Evolutionary conservation across 176 grass and related monocot genomes (phyloP).

Genomic region (Olyra latifolia): DNA sequence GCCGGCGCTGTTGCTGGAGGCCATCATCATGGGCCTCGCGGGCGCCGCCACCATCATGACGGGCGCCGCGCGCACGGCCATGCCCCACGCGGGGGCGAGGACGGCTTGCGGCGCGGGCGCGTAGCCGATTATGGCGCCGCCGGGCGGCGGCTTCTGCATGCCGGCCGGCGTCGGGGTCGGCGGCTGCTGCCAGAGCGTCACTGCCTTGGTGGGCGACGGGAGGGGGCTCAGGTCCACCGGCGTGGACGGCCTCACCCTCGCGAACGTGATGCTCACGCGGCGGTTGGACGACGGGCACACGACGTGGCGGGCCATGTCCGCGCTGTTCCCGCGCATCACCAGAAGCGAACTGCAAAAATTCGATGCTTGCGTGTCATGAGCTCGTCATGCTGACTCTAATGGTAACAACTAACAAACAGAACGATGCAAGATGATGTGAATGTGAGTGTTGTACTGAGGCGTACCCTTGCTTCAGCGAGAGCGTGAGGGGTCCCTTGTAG

Average conservation of each 20-base stretch:
- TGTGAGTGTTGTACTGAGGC: not conserved
- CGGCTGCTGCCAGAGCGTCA: conserved; percentile 61
- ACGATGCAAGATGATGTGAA: not conserved
- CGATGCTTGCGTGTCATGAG: not conserved
- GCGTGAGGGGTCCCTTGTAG: conserved; percentile 86
- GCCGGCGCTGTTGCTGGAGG: conserved; percentile 16
- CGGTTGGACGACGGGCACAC: conserved; percentile 79
- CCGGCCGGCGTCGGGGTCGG: conserved; percentile 21
- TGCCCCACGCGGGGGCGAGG: conserved; percentile 68
- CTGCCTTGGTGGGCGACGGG: conserved; percentile 70
- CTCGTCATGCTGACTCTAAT: no score
- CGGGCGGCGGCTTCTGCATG: conserved; percentile 40
- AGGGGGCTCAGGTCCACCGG: conserved; percentile 53
- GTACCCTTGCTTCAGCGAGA: conserved; percentile 93
- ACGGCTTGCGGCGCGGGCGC: conserved; percentile 60
- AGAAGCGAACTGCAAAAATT: conserved; percentile 66
- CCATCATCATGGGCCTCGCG: conserved; percentile 57
- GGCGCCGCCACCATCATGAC: conserved; percentile 72
- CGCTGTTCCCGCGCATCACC: conserved; percentile 98
- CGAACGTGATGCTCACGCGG: conserved; percentile 88
- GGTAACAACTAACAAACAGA: not conserved
- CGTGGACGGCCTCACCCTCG: conserved; percentile 60
- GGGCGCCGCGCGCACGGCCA: conserved; percentile 65
- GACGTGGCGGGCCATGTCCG: conserved; percentile 92
- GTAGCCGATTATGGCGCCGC: conserved; percentile 49